Conservation (phyloP, 2,329 filamentous ascomycete species). For the Lithohypha guttulata region DNA sequence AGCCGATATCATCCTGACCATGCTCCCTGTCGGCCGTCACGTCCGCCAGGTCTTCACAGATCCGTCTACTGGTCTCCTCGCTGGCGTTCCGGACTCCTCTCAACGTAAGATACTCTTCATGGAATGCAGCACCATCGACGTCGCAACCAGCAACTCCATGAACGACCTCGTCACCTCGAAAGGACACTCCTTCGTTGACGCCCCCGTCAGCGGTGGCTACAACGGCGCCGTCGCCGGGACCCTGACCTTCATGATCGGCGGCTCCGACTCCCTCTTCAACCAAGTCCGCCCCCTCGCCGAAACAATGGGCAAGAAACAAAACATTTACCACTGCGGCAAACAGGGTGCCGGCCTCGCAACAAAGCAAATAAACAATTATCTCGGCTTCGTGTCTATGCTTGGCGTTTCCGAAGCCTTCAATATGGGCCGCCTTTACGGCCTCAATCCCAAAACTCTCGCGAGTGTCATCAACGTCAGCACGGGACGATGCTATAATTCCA, state of each 20-base stretch:
- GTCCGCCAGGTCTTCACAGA: conserved; percentile 43
- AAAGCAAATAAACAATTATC: conserved; percentile 26
- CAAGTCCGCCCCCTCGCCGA: conserved; percentile 31
- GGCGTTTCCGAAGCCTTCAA: conserved; percentile 24
- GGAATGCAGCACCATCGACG: conserved; percentile 48
- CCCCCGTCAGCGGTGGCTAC: conserved; percentile 43
- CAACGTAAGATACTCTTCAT: conserved; percentile 38
- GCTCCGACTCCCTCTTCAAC: conserved; percentile 29
- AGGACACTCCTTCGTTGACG: conserved; percentile 40
- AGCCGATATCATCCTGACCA: conserved; percentile 40
- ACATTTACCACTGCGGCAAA: conserved; percentile 26
- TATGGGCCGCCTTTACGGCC: conserved; percentile 23
- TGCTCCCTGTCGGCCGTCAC: conserved; percentile 44
- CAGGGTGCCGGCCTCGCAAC: conserved; percentile 24
- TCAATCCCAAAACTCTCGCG: conserved; percentile 23
- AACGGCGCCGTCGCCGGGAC: conserved; percentile 43
- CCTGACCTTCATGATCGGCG: conserved; percentile 47
- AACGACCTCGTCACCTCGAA: conserved; percentile 23
- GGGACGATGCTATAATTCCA: conserved; percentile 24
- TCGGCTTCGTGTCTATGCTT: conserved; percentile 22
- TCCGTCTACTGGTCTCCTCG: conserved; percentile 30
- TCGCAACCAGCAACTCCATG: conserved; percentile 39
- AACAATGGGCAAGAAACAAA: conserved; percentile 41
- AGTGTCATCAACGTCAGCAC: conserved; percentile 23
- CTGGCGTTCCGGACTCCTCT: conserved; percentile 22